Conservation (phyloP, 768 basidiomycete species). For the Sporobolomyces pararoseus region DNA sequence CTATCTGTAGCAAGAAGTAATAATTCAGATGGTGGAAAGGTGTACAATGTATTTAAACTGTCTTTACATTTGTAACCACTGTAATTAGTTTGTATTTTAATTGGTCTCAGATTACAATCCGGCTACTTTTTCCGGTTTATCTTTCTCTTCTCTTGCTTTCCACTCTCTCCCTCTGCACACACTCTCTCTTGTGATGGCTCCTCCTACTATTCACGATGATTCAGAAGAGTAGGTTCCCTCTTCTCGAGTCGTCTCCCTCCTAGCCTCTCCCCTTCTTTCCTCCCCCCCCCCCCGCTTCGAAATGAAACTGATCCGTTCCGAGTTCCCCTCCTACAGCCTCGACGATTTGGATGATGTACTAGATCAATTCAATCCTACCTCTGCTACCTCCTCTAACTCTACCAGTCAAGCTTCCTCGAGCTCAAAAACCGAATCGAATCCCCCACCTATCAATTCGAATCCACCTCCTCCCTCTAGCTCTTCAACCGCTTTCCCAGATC, state of each 20-base stretch:
- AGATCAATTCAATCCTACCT: constrained; percentile 38
- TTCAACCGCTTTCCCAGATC: constrained; percentile 29
- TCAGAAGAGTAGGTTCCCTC: constrained; percentile 16
- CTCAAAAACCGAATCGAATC: too few relatives aligned
- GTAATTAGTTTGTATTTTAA: too few relatives aligned
- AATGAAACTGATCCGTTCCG: too few relatives aligned
- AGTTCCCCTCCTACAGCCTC: constrained; percentile 26
- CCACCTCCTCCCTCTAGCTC: neutral
- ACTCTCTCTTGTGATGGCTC: constrained; percentile 1
- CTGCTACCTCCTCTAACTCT: neutral
- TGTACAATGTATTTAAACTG: too few relatives aligned
- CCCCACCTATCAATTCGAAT: neutral
- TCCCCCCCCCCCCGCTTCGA: too few relatives aligned
- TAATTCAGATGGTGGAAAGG: too few relatives aligned
- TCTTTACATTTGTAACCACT: too few relatives aligned
- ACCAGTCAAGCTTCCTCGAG: too few relatives aligned
- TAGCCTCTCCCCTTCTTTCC: neutral
- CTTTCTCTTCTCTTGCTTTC: neutral
- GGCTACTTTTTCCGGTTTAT: too few relatives aligned
- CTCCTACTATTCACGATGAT: constrained; percentile 21
- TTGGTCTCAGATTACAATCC: too few relatives aligned
- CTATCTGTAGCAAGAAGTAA: too few relatives aligned
- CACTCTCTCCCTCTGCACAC: neutral
- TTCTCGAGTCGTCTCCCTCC: neutral
- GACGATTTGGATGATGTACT: constrained; percentile 43